Conservation (phyloP, 108 stramenopile genomes). For the Pelagomonas calceolata region DNA sequence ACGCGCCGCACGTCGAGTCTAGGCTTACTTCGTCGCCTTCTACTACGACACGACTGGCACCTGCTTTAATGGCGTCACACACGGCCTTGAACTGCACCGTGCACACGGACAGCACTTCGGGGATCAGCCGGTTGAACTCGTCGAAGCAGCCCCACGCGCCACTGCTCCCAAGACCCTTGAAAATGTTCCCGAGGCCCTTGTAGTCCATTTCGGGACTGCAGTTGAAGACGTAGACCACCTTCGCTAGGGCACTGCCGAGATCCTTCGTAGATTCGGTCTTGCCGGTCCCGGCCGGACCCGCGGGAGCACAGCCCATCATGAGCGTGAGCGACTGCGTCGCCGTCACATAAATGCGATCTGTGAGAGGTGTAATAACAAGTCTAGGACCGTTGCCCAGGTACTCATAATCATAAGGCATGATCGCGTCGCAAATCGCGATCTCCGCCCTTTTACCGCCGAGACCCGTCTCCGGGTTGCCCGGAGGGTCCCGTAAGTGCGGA, state of each 20-base stretch:
- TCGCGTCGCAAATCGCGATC: slow-evolving; percentile 62
- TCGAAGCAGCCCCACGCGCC: slow-evolving; percentile 67
- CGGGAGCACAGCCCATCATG: slow-evolving; percentile 70
- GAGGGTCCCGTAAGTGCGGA: slow-evolving; percentile 42
- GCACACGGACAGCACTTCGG: slow-evolving; percentile 63
- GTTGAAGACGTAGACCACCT: slow-evolving; percentile 69
- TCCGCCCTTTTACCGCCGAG: slow-evolving; percentile 50
- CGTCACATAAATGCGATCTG: slow-evolving; percentile 68
- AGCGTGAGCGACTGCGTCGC: slow-evolving; percentile 70
- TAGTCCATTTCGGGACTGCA: slow-evolving; percentile 67
- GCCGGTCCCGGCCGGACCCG: slow-evolving; percentile 67
- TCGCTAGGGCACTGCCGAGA: slow-evolving; percentile 57
- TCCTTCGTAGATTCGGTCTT: slow-evolving; percentile 74
- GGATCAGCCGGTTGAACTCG: slow-evolving; percentile 66
- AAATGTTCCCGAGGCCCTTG: slow-evolving; percentile 55
- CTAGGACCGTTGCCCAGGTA: slow-evolving; percentile 68
- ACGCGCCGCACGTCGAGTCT: slow-evolving; percentile 54
- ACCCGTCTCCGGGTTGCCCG: too few species aligned
- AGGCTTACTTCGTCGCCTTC: slow-evolving; percentile 47
- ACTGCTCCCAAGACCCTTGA: slow-evolving; percentile 54
- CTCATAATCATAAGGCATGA: slow-evolving; percentile 67
- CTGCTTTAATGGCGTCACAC: slow-evolving; percentile 63
- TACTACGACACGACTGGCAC: slow-evolving; percentile 46
- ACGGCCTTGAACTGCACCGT: slow-evolving; percentile 71
- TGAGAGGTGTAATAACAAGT: slow-evolving; percentile 67